A percentile compares a stretch with the other conserved stretches of the same genome.
Conservation (phyloP, 2,329 filamentous ascomycete species). For the Neocucurbitaria cava region DNA sequence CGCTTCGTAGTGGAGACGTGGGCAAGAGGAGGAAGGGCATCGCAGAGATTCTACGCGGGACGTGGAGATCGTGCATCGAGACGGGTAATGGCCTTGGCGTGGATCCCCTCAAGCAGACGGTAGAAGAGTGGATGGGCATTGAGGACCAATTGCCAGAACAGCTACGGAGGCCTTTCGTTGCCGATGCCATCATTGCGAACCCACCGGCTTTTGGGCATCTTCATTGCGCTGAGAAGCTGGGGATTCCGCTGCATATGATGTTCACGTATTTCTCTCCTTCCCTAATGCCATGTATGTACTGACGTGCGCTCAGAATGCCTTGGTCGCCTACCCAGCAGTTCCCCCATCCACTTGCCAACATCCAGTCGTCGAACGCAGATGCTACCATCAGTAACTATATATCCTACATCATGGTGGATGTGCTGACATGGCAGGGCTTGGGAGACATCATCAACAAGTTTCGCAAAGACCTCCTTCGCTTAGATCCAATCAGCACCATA, state of each 20-base stretch:
- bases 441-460: slow-evolving; percentile 58
- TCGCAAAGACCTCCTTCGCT: slow-evolving; percentile 47
- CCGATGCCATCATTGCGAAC: slow-evolving; percentile 58
- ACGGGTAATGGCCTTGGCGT: slow-evolving; percentile 57
- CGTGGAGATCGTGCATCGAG: slow-evolving; percentile 48
- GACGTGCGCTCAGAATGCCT: slow-evolving; percentile 51
- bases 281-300: neutral
- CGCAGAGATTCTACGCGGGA: slow-evolving; percentile 39
- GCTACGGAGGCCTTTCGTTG: slow-evolving; percentile 67
- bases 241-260: slow-evolving; percentile 79
- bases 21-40: slow-evolving; percentile 54
- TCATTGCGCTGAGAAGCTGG: slow-evolving; percentile 75
- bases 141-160: slow-evolving; percentile 48
- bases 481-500: slow-evolving; percentile 49
- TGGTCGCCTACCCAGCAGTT: slow-evolving; percentile 57
- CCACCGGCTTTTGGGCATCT: slow-evolving; percentile 51
- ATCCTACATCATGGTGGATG: slow-evolving; percentile 57
- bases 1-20: slow-evolving; percentile 41
- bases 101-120: slow-evolving; percentile 59
- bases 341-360: slow-evolving; percentile 60
- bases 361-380: slow-evolving; percentile 48
- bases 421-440: slow-evolving; percentile 58
- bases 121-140: slow-evolving; percentile 58
- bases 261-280: slow-evolving; percentile 65
- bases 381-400: slow-evolving; percentile 51